Conservation (phyloP, 208 protist genomes). For the Lotmaria passim region DNA sequence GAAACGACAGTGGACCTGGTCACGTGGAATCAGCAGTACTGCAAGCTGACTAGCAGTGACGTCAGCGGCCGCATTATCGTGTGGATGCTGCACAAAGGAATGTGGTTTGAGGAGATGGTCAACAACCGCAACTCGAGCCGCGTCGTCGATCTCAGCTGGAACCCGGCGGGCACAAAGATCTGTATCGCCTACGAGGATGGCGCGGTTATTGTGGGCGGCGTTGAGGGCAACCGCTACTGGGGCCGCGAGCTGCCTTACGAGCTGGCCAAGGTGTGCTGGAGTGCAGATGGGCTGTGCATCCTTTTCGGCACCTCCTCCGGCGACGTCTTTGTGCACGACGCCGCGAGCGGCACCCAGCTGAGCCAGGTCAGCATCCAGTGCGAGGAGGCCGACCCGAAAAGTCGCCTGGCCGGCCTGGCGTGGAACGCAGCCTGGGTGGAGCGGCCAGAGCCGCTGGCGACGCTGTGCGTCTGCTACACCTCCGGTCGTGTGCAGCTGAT, state of each 20-base stretch:
- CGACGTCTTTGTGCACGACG: slow-evolving; percentile 93
- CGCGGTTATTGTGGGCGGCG: slow-evolving; percentile 96
- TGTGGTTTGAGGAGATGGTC: slow-evolving; percentile 99
- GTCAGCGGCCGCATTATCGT: slow-evolving; percentile 96
- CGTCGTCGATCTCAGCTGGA: slow-evolving; percentile 95
- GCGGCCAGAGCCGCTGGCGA: slow-evolving; percentile 72
- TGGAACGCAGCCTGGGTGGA: slow-evolving; percentile 92
- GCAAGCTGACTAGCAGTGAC: slow-evolving; percentile 96
- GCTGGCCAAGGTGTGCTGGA: slow-evolving; percentile 94
- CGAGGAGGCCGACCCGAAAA: slow-evolving; percentile 17
- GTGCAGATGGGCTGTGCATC: slow-evolving; percentile 92
- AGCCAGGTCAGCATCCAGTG: slow-evolving; percentile 78
- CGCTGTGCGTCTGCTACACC: slow-evolving; percentile 89
- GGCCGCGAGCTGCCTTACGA: slow-evolving; percentile 91
- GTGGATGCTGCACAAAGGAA: slow-evolving; percentile 96
- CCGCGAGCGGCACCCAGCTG: slow-evolving; percentile 69
- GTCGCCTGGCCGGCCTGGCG: slow-evolving; percentile 62
- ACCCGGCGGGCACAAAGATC: slow-evolving; percentile 92
- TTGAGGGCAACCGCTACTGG: slow-evolving; percentile 96
- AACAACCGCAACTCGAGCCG: slow-evolving; percentile 96
- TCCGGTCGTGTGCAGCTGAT: slow-evolving; percentile 94
- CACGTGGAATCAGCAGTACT: slow-evolving; percentile 96
- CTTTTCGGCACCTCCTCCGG: slow-evolving; percentile 91
- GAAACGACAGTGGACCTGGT: slow-evolving; percentile 80
- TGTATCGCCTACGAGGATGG: slow-evolving; percentile 98